phyloP scores from a whole-genome alignment of 345 rosid genomes.

The Rhizophora apiculata region DNA sequence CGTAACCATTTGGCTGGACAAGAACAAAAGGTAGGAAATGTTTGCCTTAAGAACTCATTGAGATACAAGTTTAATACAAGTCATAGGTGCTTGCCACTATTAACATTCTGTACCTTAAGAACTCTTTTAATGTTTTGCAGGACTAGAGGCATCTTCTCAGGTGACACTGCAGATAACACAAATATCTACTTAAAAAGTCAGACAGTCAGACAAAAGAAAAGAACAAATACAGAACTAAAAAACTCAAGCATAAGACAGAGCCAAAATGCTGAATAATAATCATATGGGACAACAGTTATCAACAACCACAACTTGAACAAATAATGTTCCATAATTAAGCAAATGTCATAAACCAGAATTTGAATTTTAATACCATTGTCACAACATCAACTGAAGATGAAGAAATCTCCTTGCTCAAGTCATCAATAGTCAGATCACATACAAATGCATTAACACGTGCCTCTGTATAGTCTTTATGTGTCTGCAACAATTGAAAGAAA shows the following conservation, averaged over 20 bases:
- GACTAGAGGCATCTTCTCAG: constrained; percentile 82
- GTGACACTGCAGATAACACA: constrained; percentile 88
- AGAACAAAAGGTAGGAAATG: constrained; percentile 1
- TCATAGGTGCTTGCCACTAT: too few species aligned
- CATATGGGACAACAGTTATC: not conserved
- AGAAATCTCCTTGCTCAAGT: constrained; percentile 61
- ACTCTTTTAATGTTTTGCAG: constrained; percentile 67
- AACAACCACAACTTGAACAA: constrained; percentile 5
- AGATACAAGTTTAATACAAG: too few species aligned
- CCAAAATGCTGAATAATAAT: not conserved
- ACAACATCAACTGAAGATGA: constrained; percentile 81
- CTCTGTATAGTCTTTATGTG: constrained; percentile 72
- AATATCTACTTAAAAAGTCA: constrained; percentile 83
- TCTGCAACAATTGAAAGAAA: constrained; percentile 42
- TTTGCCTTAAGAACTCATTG: too few species aligned
- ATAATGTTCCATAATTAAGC: not conserved
- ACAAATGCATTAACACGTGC: constrained; percentile 53
- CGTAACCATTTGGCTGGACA: constrained; percentile 65
- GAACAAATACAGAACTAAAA: constrained; percentile 5
- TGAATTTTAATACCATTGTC: constrained; percentile 66
- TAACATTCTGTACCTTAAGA: constrained; percentile 54
- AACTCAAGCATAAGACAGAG: constrained; percentile 7
- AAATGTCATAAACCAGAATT: constrained; percentile 9
- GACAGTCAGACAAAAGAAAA: constrained; percentile 13
- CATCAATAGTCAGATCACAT: constrained; percentile 79